A percentile compares a stretch with the other conserved stretches of the same genome.
Evolutionary conservation across 768 basidiomycete genomes (phyloP).

Genomic region (Rhodotorula sphaerocarpa): DNA sequence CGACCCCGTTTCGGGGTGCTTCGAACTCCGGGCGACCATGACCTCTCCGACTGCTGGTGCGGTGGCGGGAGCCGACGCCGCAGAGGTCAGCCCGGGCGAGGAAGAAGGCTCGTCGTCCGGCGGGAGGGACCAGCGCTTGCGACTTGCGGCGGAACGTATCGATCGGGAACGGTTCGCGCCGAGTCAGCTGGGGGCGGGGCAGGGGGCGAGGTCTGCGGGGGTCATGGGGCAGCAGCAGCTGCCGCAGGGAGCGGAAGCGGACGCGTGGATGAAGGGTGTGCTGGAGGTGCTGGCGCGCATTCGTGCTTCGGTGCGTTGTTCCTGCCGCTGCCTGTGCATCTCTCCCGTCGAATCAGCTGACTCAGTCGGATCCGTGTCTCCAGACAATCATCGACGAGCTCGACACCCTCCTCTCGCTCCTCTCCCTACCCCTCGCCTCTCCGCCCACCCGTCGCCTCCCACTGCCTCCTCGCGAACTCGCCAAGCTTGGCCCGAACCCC

Average conservation of each 20-base stretch:
- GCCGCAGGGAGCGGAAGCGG: neutral
- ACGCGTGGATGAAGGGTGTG: conserved; percentile 15
- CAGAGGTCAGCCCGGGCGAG: neutral
- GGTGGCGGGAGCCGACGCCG: neutral
- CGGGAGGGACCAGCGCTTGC: neutral
- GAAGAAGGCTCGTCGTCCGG: neutral
- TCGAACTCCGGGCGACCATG: conserved; percentile 1
- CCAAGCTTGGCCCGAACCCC: conserved; percentile 56
- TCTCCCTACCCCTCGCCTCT: conserved; percentile 2
- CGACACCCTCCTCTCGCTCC: conserved; percentile 13
- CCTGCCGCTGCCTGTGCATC: neutral
- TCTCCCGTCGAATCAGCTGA: no score
- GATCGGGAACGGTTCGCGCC: neutral
- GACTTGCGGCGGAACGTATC: neutral
- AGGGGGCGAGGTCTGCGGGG: neutral
- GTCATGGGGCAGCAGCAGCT: neutral
- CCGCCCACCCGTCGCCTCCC: neutral
- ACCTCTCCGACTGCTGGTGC: neutral
- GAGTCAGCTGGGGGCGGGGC: neutral
- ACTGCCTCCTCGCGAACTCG: conserved; percentile 50
- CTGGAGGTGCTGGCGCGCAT: conserved; percentile 21
- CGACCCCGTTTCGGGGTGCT: conserved; percentile 1
- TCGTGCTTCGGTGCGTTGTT: conserved; percentile 2
- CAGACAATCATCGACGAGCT: conserved; percentile 32
- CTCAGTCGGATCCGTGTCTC: neutral